Conservation (phyloP, 2,329 filamentous ascomycete species). For the Aureobasidium sp. region DNA sequence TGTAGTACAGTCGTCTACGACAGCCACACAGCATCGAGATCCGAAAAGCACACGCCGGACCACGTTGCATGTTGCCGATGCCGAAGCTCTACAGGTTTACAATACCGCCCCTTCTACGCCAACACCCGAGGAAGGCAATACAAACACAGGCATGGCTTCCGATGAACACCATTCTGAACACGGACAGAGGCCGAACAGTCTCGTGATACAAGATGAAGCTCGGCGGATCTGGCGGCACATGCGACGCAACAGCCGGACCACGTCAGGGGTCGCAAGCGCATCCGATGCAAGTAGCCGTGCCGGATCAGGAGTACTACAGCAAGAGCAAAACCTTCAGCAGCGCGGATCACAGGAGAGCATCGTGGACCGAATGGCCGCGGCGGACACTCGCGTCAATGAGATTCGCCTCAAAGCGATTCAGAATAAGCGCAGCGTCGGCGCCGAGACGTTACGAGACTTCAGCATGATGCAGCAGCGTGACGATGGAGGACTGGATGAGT, state of each 20-base stretch:
- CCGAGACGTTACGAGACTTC: slow-evolving; percentile 31
- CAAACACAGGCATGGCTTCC: neutral
- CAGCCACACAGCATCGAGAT: neutral
- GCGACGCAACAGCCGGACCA: slow-evolving; percentile 20
- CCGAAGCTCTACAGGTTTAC: neutral
- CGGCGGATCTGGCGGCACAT: slow-evolving; percentile 33
- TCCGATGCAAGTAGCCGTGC: slow-evolving; percentile 3
- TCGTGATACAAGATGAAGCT: slow-evolving; percentile 22
- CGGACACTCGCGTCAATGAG: slow-evolving; percentile 17
- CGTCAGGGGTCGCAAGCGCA: neutral
- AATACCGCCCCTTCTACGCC: slow-evolving; percentile 4
- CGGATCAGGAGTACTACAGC: neutral
- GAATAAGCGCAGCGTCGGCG: slow-evolving; percentile 34
- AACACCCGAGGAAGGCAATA: neutral
- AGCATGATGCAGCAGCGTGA: neutral
- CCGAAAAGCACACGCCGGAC: neutral
- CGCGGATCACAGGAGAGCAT: slow-evolving; percentile 11
- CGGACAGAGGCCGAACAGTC: neutral
- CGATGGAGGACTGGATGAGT: neutral
- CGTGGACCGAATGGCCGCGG: slow-evolving; percentile 9
- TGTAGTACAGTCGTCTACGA: neutral
- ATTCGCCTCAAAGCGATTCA: slow-evolving; percentile 28
- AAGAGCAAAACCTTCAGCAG: neutral
- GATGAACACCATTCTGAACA: neutral
- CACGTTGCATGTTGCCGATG: neutral